Evolutionary conservation across 2,329 filamentous ascomycete genomes (phyloP).

Genomic region (Diaporthe longicolla): DNA sequence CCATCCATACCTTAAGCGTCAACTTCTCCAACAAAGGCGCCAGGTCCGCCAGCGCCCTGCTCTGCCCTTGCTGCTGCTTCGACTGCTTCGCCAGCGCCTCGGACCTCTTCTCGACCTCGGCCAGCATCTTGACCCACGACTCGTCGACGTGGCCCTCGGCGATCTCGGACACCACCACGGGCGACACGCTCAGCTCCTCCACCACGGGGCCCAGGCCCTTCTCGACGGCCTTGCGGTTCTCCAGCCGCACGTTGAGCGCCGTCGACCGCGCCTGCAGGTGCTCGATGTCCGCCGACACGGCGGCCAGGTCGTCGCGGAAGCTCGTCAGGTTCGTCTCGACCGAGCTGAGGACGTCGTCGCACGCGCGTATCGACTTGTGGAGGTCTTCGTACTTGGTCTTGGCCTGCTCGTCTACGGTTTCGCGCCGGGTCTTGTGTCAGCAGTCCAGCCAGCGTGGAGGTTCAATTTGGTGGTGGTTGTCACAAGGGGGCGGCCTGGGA

Average conservation of each 20-base stretch:
- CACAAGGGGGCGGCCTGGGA: conserved; percentile 32
- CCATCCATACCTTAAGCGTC: conserved; percentile 77
- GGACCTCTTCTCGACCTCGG: conserved; percentile 85
- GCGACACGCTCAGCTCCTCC: conserved; percentile 91
- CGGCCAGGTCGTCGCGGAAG: conserved; percentile 93
- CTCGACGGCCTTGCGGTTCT: conserved; percentile 92
- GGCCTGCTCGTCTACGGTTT: conserved; percentile 77
- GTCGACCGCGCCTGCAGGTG: conserved; percentile 89
- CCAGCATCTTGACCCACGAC: conserved; percentile 84
- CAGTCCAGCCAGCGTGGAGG: neutral
- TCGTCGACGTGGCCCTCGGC: conserved; percentile 92
- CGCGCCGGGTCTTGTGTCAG: conserved; percentile 40
- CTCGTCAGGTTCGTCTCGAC: conserved; percentile 93
- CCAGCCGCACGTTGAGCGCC: conserved; percentile 84
- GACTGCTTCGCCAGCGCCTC: conserved; percentile 78
- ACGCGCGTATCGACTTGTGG: conserved; percentile 89
- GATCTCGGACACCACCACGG: conserved; percentile 86
- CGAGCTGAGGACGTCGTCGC: conserved; percentile 92
- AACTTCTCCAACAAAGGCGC: conserved; percentile 88
- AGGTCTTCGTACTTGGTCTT: conserved; percentile 90
- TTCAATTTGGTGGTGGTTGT: neutral
- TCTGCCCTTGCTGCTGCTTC: conserved; percentile 70
- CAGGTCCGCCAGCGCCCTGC: conserved; percentile 86
- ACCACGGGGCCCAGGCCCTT: conserved; percentile 89
- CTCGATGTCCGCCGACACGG: conserved; percentile 95